Base-by-base conservation (phyloP, 192 early-diverging fungal genomes). In the Ambispora gerdemannii region DNA sequence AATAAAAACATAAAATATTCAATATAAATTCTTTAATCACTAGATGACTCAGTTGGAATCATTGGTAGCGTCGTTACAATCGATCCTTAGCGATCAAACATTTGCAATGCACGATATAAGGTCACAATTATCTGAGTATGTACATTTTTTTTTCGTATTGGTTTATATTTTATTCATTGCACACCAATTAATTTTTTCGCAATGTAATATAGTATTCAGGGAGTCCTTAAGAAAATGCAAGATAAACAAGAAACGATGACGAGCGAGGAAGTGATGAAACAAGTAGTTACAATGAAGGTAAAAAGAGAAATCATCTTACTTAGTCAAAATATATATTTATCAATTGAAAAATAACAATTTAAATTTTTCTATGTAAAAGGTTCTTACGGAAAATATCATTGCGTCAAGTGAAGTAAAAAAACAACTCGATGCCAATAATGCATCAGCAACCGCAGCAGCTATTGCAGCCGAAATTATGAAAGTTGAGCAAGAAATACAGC, bases 101-200 rank as follows among this genome's bases (percentile, higher is more conserved):
- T 77, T 75, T 71, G 71, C 72, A 24, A 70, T 73, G 63, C 67
- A 72, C 47, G 78, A 77, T 70, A 56, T 80, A 3, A 72, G 59
- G 36, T 63, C 75, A 13, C 78, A 80, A 38, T 36, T 80, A 22
- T 64, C 76, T 30, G 75, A 80, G 78, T 80, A 71, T 47, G 78
- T 74, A 15, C 28, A n/a, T 51, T 50, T 13, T 51, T 28, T 50
- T 27, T 30, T 4, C 3, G 13, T 66, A 31, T 51, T 15, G 0
- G 17, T 65, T 31, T 19, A 17, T 30, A 47, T 27, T 19, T 0
- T n/a, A 3, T 60, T 30, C 31, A 64, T 43, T 43, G 15, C 15
- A 6, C 15, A 43, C 6, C 38, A 43, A 10, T 43, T 10, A 43
- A 43, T 43, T 15, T 43, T 6, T 10, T 10, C 38, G 6, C 7